Base-by-base conservation (phyloP, 2,329 filamentous ascomycete species). In the Zarea fungicola region DNA sequence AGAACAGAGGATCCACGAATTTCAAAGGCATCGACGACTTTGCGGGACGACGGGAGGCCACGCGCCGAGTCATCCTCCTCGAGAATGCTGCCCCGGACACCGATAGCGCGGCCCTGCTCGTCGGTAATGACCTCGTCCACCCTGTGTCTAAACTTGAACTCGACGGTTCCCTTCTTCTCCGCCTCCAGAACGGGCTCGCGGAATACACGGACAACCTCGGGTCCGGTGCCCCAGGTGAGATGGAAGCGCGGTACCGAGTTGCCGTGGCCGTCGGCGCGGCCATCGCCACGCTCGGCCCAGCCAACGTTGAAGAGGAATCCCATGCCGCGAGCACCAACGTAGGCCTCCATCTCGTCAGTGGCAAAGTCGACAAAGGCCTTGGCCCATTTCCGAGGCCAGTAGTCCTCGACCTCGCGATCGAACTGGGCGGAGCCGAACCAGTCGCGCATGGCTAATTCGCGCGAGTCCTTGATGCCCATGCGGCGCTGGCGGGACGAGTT, bases 201-300 rank as follows among this genome's bases (percentile, higher is more conserved):
- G 55, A 83, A 83, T 3, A 78, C 67, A 14, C 76, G 66, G 43
- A 83, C 78, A 1, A 82, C 69, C 60, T 81, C 79, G 4, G 80
- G 80, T 0, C 80, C 80, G 0, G 77, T 76, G 3, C 80, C 80
- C 80, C 80, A 84, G 0, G 76, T 75, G 25, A 83, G 50, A 58
- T 84, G 80, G 58, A 84, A 83, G n/a, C 80, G 62, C 2, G 80
- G 80, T 2, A 83, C 79, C 11, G 77, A 78, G 59, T 83, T 83
- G 5, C 80, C 80, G 56, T 83, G 80, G 3, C 79, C 78, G 4
- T 75, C 72, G 0, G 78, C 75, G 1, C 62, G 58, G 0, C 80
- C 80, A 48, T 73, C 73, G 3, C 80, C 80, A 5, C 80, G 68
- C 68, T 83, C 80, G 1, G 80, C 80, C 80, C 80, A 83, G 22